phyloP scores from a whole-genome alignment of 495 filamentous ascomycete species.

The Ramalina intermedia region DNA sequence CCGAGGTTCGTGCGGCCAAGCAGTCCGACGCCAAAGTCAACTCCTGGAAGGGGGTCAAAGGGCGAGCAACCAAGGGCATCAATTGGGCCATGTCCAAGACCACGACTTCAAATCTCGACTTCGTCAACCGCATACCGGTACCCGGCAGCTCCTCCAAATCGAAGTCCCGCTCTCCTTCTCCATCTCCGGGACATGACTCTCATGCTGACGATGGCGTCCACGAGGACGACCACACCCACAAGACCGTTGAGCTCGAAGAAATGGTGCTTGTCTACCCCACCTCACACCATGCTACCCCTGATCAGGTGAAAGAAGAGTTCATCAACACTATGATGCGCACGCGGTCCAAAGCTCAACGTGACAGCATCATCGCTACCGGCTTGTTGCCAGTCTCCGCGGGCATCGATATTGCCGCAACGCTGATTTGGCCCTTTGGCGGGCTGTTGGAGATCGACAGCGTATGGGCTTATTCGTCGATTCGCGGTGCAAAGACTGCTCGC shows the following conservation, averaged over 20 bases:
- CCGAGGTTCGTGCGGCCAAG: conserved; percentile 25
- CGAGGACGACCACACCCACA: conserved; percentile 16
- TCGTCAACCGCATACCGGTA: conserved; percentile 23
- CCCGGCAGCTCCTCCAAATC: conserved; percentile 1
- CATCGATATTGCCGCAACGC: conserved; percentile 21
- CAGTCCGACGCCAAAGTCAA: conserved; percentile 19
- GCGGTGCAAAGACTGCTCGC: conserved; percentile 21
- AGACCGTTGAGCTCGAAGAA: conserved; percentile 22
- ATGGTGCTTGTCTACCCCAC: conserved; percentile 24
- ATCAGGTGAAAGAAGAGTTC: conserved; percentile 23
- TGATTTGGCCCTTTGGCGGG: conserved; percentile 25
- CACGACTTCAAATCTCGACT: conserved; percentile 23
- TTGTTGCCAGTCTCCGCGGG: conserved; percentile 22
- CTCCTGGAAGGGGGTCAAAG: conserved; percentile 27
- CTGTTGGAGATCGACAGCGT: conserved; percentile 23
- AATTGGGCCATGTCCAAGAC: conserved; percentile 21
- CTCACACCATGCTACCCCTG: conserved; percentile 12
- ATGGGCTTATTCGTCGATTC: conserved; percentile 24
- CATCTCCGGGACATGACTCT: conserved; percentile 1
- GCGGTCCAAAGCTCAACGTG: conserved; percentile 23
- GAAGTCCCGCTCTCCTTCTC: background rate
- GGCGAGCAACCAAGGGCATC: conserved; percentile 22
- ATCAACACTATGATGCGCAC: conserved; percentile 23
- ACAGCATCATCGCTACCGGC: conserved; percentile 24
- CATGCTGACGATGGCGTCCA: conserved; percentile 13